phyloP scores from a whole-genome alignment of 352 stramenopile genomes.

The Phytopythium delawarense region DNA sequence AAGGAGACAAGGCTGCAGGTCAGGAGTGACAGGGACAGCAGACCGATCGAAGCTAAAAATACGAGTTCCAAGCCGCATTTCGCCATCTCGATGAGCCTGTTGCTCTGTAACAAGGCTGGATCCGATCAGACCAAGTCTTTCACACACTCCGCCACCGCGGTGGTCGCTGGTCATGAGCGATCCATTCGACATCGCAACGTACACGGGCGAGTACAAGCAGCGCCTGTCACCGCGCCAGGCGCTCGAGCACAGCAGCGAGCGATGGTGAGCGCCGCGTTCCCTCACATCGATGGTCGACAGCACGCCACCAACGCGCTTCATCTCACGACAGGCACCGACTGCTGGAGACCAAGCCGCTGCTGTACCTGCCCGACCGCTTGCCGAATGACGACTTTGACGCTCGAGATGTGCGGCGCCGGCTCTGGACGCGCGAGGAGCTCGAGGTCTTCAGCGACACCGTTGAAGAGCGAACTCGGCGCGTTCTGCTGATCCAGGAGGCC shows the following conservation, averaged over 20 bases:
- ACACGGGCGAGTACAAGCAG: conserved; percentile 35
- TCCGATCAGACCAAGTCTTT: background rate
- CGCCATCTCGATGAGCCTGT: background rate
- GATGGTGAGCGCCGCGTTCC: conserved; percentile 13
- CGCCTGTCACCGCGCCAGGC: conserved; percentile 7
- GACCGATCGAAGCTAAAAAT: background rate
- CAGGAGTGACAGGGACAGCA: background rate
- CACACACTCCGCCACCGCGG: background rate
- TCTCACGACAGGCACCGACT: conserved; percentile 28
- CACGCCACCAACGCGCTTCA: background rate
- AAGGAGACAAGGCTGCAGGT: too few species aligned
- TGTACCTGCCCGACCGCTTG: conserved; percentile 48
- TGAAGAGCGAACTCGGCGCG: conserved; percentile 23
- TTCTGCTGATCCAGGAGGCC: conserved; percentile 32
- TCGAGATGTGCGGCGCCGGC: conserved; percentile 22
- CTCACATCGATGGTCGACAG: background rate
- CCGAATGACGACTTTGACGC: conserved; percentile 37
- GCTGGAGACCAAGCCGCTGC: conserved; percentile 16
- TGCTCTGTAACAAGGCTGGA: background rate
- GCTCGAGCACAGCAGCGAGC: conserved; percentile 15
- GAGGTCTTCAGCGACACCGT: conserved; percentile 32
- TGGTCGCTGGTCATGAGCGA: background rate
- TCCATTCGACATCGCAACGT: conserved; percentile 34
- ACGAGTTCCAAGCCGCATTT: background rate
- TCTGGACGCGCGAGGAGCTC: conserved; percentile 49